A percentile compares a stretch with the other conserved stretches of the same genome.
phyloP scores from a whole-genome alignment of 805 yeast genomes.

The Suhomyces emberorum region DNA sequence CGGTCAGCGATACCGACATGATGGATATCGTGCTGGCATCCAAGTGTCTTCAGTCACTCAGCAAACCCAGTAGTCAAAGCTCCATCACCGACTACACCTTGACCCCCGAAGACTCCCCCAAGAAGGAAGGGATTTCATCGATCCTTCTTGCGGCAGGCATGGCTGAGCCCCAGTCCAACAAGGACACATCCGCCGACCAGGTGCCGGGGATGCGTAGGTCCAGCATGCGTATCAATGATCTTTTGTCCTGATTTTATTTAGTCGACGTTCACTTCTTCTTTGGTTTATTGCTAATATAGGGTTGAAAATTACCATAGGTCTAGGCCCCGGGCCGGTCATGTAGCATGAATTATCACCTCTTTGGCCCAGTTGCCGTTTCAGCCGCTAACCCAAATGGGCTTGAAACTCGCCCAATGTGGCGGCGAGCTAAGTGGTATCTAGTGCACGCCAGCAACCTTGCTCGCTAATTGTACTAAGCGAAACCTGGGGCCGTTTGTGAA shows the following conservation, averaged over 20 bases:
- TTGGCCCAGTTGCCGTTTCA: no score
- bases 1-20: conserved; percentile 14
- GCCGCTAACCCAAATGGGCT: no score
- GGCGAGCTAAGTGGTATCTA: no score
- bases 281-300: no score
- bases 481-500: no score
- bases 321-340: no score
- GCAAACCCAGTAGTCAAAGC: conserved; percentile 5
- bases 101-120: not conserved
- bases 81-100: not conserved
- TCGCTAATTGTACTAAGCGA: no score
- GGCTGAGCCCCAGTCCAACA: conserved; percentile 7
- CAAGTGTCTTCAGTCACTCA: conserved; percentile 30
- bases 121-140: conserved; percentile 24
- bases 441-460: no score
- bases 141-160: conserved; percentile 29
- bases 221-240: conserved; percentile 31
- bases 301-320: no score
- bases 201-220: conserved; percentile 8
- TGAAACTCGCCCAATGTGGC: no score
- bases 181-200: not conserved
- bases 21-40: conserved; percentile 35
- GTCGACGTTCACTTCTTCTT: no score
- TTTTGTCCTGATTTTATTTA: conserved; percentile 15
- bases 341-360: no score